phyloP scores from a whole-genome alignment of 2,329 filamentous ascomycete species.

The Penicillium sp. region DNA sequence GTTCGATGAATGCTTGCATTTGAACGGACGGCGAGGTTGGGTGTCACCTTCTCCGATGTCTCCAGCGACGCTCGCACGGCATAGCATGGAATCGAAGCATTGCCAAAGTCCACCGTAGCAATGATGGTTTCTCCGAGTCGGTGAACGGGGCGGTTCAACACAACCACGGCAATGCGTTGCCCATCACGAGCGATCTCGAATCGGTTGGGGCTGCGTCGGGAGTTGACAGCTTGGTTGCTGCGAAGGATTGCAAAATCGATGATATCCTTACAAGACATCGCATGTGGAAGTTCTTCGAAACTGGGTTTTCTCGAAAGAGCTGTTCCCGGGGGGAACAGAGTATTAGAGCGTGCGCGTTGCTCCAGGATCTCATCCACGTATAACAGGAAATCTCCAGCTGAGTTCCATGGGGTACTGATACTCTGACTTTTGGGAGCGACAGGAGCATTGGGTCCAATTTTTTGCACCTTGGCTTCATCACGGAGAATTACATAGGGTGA shows the following conservation, averaged over 20 bases:
- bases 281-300: constrained; percentile 52
- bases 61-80: constrained; percentile 82
- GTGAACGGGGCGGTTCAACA: constrained; percentile 83
- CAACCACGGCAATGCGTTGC: constrained; percentile 85
- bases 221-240: constrained; percentile 66
- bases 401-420: constrained; percentile 42
- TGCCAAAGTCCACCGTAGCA: constrained; percentile 78
- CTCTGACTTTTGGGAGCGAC: constrained; percentile 42
- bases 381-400: constrained; percentile 65
- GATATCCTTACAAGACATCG: constrained; percentile 70
- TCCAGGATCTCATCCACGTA: constrained; percentile 76
- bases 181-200: constrained; percentile 94
- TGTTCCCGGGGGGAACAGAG: constrained; percentile 64
- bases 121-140: constrained; percentile 83
- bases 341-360: constrained; percentile 53
- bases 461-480: constrained; percentile 71
- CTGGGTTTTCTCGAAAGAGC: constrained; percentile 62
- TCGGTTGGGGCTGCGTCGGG: constrained; percentile 80
- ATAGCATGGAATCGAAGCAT: constrained; percentile 77
- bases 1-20: constrained; percentile 82
- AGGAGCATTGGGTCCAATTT: constrained; percentile 41
- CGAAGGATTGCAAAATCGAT: constrained; percentile 89
- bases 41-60: constrained; percentile 78
- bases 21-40: constrained; percentile 76
- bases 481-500: constrained; percentile 85